phyloP scores from a whole-genome alignment of 192 early-diverging fungal genomes.

The Cetraspora pellucida region DNA sequence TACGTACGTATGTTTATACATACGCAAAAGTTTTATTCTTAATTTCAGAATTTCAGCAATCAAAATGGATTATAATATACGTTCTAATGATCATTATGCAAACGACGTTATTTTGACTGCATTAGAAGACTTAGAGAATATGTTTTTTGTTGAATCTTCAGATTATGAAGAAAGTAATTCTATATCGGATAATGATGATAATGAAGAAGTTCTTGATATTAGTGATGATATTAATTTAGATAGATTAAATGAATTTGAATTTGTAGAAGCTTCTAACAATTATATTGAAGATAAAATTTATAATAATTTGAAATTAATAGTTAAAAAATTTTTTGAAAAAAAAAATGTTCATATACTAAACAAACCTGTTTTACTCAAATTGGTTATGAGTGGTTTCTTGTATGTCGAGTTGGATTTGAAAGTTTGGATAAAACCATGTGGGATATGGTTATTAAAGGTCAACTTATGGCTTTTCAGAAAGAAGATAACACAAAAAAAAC shows the following conservation, averaged over 20 bases:
- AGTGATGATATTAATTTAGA: neutral
- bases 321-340: neutral
- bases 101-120: neutral
- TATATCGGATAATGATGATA: neutral
- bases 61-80: neutral
- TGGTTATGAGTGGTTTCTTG: neutral
- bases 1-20: too few species aligned
- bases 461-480: neutral
- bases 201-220: neutral
- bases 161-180: neutral
- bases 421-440: neutral
- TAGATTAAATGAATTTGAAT: neutral
- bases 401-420: neutral
- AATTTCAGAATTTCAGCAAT: too few species aligned
- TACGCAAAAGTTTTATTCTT: too few species aligned
- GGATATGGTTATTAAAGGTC: neutral
- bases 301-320: neutral
- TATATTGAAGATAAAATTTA: neutral
- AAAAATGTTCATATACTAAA: neutral
- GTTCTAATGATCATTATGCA: neutral
- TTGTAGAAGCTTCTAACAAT: neutral
- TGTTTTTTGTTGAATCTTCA: neutral
- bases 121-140: neutral
- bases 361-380: neutral
- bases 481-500: neutral